Evolutionary conservation across 225 moss, liverwort and hornwort genomes (phyloP).

Genomic region (Sphagnum contortum): DNA sequence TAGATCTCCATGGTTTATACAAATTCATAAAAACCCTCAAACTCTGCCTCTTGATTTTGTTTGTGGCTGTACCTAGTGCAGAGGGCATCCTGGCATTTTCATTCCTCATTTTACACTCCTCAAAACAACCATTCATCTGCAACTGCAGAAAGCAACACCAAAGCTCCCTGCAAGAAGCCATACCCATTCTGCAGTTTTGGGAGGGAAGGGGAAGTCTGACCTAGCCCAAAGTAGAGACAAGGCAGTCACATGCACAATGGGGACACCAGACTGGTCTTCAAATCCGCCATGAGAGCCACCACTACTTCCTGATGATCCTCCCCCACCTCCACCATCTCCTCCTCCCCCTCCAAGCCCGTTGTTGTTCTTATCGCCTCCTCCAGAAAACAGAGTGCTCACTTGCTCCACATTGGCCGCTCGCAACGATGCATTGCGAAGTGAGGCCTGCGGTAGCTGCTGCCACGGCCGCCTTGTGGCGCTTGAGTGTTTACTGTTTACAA

Average conservation of each 20-base stretch:
- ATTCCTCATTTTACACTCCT: not conserved
- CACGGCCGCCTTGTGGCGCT: no score
- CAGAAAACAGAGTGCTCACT: not conserved
- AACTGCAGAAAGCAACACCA: no score
- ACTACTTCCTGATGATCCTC: constrained; percentile 6
- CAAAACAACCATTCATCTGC: not conserved
- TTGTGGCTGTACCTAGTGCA: not conserved
- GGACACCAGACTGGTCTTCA: not conserved
- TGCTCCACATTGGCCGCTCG: no score
- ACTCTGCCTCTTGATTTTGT: not conserved
- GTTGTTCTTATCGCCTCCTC: not conserved
- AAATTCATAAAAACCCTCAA: no score
- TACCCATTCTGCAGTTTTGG: not conserved
- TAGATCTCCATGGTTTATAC: no score
- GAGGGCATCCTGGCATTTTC: not conserved
- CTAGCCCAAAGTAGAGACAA: constrained; percentile 29
- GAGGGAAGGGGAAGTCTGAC: constrained; percentile 5
- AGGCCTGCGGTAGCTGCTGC: no score
- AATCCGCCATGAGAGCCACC: not conserved
- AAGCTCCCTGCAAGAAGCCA: no score
- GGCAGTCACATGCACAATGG: constrained; percentile 16
- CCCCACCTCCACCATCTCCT: constrained; percentile 23
- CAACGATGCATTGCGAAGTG: no score
- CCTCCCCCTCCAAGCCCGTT: not conserved
- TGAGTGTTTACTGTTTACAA: no score